Conservation (phyloP, 345 rosid genomes). For the Syzygium aromaticum region DNA sequence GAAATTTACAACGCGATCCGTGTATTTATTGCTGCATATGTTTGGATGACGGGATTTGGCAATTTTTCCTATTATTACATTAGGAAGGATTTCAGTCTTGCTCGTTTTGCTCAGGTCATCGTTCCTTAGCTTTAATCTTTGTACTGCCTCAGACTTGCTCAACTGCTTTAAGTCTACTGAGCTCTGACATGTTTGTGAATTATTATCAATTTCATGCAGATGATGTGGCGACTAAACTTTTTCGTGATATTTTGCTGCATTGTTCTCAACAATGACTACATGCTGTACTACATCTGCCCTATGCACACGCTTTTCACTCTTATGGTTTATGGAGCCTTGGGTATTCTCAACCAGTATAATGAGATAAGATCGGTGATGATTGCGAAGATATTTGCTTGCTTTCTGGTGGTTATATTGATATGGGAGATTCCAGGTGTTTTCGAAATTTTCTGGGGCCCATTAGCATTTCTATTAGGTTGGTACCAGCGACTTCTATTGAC, state of each 20-base stretch:
- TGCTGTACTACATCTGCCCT: slow-evolving; percentile 94
- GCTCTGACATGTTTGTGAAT: slow-evolving; percentile 10
- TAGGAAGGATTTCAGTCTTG: slow-evolving; percentile 89
- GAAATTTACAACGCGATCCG: slow-evolving; percentile 96
- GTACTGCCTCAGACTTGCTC: not conserved
- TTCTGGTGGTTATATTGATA: slow-evolving; percentile 70
- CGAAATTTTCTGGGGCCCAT: slow-evolving; percentile 72
- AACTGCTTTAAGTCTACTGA: not conserved
- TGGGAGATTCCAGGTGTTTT: slow-evolving; percentile 97
- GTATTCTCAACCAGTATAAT: slow-evolving; percentile 73
- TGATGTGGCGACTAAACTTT: slow-evolving; percentile 99
- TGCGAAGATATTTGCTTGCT: slow-evolving; percentile 71
- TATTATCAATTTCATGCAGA: slow-evolving; percentile 42
- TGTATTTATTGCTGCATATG: slow-evolving; percentile 93
- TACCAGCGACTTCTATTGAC: not conserved
- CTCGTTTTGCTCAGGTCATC: slow-evolving; percentile 85
- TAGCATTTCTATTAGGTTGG: slow-evolving; percentile 62
- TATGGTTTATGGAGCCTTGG: slow-evolving; percentile 94
- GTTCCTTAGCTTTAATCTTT: not conserved
- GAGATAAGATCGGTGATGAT: slow-evolving; percentile 90
- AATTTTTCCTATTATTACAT: slow-evolving; percentile 94
- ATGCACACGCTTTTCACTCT: slow-evolving; percentile 97
- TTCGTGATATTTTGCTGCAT: slow-evolving; percentile 85
- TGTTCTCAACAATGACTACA: slow-evolving; percentile 89
- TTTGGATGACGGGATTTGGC: slow-evolving; percentile 98